phyloP scores from a whole-genome alignment of 345 rosid species.

The Gossypium raimondii region DNA sequence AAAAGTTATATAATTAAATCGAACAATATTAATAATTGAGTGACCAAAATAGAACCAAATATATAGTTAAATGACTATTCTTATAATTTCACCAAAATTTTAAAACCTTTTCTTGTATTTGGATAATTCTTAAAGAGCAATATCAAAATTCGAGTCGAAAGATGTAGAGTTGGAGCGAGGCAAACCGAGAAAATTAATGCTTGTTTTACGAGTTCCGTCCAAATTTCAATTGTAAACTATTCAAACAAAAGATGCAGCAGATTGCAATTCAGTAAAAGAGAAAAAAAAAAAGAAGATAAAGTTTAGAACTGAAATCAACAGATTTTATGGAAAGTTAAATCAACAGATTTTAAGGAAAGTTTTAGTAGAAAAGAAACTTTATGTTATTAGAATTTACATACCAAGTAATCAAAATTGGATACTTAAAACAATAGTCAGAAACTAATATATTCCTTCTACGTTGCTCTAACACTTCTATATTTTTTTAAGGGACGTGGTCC shows the following conservation, averaged over 20 bases:
- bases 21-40: too few species aligned
- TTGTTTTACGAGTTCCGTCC: neutral
- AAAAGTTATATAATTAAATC: too few species aligned
- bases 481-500: neutral
- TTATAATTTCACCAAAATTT: too few species aligned
- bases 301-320: neutral
- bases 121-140: neutral
- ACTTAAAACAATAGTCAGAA: neutral
- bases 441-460: neutral
- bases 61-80: too few species aligned
- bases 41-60: too few species aligned
- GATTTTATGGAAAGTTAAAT: neutral
- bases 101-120: too few species aligned
- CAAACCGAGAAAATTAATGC: neutral
- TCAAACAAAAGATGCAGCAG: neutral
- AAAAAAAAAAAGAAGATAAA: neutral
- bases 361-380: neutral
- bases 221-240: neutral
- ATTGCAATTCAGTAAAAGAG: neutral
- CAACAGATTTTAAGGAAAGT: neutral
- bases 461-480: neutral
- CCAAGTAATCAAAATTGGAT: constrained; percentile 6
- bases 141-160: neutral
- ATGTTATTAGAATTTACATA: neutral
- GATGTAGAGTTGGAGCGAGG: neutral